Conservation (phyloP, 805 yeast species). For the Zygosaccharomyces pseudorouxii region DNA sequence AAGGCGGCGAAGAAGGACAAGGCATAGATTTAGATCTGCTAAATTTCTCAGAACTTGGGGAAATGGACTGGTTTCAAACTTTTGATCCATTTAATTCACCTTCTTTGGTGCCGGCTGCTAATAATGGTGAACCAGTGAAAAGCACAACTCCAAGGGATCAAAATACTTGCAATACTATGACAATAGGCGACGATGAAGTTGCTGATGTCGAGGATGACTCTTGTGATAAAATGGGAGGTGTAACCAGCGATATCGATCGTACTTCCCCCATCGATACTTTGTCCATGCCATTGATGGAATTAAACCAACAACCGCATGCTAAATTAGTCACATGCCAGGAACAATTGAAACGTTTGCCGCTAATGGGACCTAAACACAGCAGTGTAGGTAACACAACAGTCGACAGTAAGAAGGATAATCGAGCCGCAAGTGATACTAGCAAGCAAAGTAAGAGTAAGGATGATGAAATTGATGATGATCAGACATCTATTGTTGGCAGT, state of each 20-base stretch:
- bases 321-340: constrained; percentile 27
- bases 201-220: constrained; percentile 7
- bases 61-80: constrained; percentile 26
- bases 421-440: not conserved
- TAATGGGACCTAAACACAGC: constrained; percentile 17
- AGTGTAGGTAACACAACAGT: not conserved
- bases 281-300: constrained; percentile 35
- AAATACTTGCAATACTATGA: constrained; percentile 18
- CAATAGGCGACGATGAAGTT: constrained; percentile 10
- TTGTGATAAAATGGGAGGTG: constrained; percentile 5
- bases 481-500: constrained; percentile 17
- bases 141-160: constrained; percentile 21
- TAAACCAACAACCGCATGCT: constrained; percentile 20
- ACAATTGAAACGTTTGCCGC: constrained; percentile 29
- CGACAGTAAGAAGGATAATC: not conserved
- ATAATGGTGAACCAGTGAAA: constrained; percentile 5
- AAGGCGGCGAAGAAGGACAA: not conserved
- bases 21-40: constrained; percentile 16
- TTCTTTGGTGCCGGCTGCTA: constrained; percentile 2
- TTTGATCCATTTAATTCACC: constrained; percentile 21
- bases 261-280: constrained; percentile 34
- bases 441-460: constrained; percentile 12
- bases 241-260: constrained; percentile 27
- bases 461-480: constrained; percentile 22
- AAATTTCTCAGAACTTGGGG: constrained; percentile 19